A percentile compares a stretch with the other conserved stretches of the same genome.
phyloP scores from a whole-genome alignment of 371 early-diverging fungal species.

The Coemansia sp. region DNA sequence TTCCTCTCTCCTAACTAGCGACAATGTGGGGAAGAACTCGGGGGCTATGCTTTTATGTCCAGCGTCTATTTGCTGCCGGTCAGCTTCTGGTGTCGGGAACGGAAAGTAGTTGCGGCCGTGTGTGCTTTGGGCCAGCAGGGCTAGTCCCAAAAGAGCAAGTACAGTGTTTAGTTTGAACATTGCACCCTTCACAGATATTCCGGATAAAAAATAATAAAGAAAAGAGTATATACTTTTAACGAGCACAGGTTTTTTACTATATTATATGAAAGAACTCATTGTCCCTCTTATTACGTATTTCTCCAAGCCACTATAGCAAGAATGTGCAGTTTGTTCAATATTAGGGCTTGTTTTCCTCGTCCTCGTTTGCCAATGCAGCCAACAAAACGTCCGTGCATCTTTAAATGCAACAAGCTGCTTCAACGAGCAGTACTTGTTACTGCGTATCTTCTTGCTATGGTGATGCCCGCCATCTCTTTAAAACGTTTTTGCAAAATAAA shows the following conservation, averaged over 20 bases:
- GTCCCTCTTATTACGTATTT: neutral
- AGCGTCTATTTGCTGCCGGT: neutral
- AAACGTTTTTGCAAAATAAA: neutral
- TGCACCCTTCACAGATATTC: neutral
- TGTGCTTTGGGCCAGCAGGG: neutral
- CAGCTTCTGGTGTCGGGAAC: conserved; percentile 20
- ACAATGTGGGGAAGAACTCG: neutral
- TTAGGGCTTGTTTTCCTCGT: neutral
- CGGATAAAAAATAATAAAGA: neutral
- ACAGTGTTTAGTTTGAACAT: neutral
- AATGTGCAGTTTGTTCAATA: neutral
- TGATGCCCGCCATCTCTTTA: neutral
- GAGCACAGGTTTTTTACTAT: too few relatives aligned
- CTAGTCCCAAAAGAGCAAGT: neutral
- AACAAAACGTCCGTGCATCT: neutral
- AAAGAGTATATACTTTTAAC: too few relatives aligned
- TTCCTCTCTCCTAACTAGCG: conserved; percentile 5
- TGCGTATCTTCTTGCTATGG: neutral
- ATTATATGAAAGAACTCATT: neutral
- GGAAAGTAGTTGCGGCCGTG: conserved; percentile 13
- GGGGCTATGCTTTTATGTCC: neutral
- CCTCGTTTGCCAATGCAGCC: conserved; percentile 4
- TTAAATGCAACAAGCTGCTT: neutral
- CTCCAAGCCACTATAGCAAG: neutral
- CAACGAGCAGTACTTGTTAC: neutral